A percentile compares a stretch with the other conserved stretches of the same genome.
Evolutionary conservation across 306 rosid species (phyloP).

Genomic region (Heteromeles arbutifolia): DNA sequence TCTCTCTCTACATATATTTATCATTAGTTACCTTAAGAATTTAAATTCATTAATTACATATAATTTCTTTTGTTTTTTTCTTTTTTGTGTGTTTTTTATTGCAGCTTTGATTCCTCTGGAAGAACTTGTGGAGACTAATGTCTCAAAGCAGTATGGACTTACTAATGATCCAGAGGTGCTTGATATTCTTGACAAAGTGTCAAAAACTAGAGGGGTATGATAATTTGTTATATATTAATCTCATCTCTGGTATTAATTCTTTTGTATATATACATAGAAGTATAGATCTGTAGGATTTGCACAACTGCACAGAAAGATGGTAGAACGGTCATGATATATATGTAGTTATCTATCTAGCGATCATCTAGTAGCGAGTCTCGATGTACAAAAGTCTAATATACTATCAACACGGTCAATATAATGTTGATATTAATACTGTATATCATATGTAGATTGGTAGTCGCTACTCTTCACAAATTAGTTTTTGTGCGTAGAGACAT

Average conservation of each 20-base stretch:
- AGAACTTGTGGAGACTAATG: constrained; percentile 55
- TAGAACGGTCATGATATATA: no score
- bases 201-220: constrained; percentile 50
- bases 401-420: no score
- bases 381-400: not conserved
- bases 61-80: not conserved
- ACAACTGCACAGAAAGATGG: no score
- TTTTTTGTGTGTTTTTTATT: not conserved
- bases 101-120: constrained; percentile 77
- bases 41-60: not conserved
- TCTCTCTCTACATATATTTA: no score
- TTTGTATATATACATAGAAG: not conserved
- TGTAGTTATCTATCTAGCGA: not conserved
- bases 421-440: not conserved
- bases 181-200: constrained; percentile 43
- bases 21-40: no score
- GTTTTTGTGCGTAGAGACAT: not conserved
- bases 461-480: not conserved
- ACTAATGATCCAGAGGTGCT: constrained; percentile 50
- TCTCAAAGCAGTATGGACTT: constrained; percentile 72
- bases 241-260: not conserved
- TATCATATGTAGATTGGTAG: not conserved
- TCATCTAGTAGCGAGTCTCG: no score
- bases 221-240: not conserved
- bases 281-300: not conserved